These are phyloP conservation scores for Chalciporus pseudorubinellus DNA, from an alignment of 768 basidiomycete species.

Conservation along the genomic window DNA sequence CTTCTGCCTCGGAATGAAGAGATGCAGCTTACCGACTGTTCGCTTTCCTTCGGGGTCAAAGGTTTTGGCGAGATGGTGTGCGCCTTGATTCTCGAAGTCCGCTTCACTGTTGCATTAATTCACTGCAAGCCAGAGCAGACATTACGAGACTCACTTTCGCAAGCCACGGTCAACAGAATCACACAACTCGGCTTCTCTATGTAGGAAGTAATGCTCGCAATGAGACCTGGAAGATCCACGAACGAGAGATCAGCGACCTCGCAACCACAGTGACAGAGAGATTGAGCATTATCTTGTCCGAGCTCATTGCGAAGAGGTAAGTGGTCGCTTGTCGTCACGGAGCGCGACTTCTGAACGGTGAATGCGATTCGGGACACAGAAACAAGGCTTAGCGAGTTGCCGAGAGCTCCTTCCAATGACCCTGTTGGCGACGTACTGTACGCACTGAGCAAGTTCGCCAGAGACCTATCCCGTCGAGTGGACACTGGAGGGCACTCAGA, in stretches of 20 bases:
- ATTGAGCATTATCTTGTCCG: constrained; percentile 59
- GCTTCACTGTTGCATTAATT: too few species aligned
- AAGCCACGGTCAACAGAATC: too few species aligned
- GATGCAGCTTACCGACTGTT: too few species aligned
- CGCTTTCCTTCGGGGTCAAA: too few species aligned
- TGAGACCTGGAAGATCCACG: too few species aligned
- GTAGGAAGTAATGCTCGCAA: too few species aligned
- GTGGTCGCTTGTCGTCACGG: constrained; percentile 4
- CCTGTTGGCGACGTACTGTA: constrained; percentile 55
- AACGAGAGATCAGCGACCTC: constrained; percentile 51
- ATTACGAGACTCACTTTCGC: too few species aligned
- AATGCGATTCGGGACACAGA: constrained; percentile 42
- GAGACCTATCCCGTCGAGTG: constrained; percentile 41
- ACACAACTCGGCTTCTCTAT: too few species aligned
- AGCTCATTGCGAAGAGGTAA: constrained; percentile 60
- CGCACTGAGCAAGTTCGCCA: constrained; percentile 46
- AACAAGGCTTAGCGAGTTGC: constrained; percentile 33
- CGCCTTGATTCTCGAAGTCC: too few species aligned
- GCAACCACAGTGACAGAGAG: constrained; percentile 58
- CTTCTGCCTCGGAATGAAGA: too few species aligned
- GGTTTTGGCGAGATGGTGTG: too few species aligned
- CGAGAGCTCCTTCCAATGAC: constrained; percentile 53
- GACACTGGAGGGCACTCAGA: constrained; percentile 58
- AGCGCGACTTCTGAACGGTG: constrained; percentile 14
- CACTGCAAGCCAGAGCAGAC: too few species aligned